These are phyloP conservation scores for Abortiporus biennis DNA, from an alignment of 1,284 basidiomycete genomes.

Conservation along the genomic window DNA sequence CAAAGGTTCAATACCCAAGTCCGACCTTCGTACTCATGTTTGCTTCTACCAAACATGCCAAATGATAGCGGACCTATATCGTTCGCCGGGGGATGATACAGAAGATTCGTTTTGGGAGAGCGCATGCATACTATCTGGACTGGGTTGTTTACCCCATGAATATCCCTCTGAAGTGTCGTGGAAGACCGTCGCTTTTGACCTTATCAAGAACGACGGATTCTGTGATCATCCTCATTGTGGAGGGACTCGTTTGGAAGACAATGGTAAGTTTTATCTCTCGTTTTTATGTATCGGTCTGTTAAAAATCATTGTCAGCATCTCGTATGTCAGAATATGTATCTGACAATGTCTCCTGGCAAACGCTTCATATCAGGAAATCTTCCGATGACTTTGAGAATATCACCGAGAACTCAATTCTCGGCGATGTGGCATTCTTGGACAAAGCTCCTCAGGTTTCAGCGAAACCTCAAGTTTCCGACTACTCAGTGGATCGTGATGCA, in stretches of 20 bases:
- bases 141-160: neutral
- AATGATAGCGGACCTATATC: neutral
- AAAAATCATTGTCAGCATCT: neutral
- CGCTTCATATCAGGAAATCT: neutral
- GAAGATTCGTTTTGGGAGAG: constrained; percentile 1
- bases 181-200: constrained; percentile 2
- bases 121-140: constrained; percentile 2
- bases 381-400: neutral
- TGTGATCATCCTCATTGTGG: constrained; percentile 5
- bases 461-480: neutral
- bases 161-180: neutral
- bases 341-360: neutral
- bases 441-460: neutral
- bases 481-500: neutral
- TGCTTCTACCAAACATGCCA: constrained; percentile 6
- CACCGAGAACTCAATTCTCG: neutral
- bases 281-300: neutral
- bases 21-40: constrained; percentile 11
- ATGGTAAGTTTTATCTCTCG: neutral
- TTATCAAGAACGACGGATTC: constrained; percentile 4
- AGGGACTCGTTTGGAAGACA: constrained; percentile 2
- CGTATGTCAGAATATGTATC: neutral
- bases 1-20: constrained; percentile 4
- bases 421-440: no score
- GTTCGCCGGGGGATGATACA: neutral